Percentiles rank a stretch among this genome's conserved stretches.
Evolutionary conservation across 768 basidiomycete species (phyloP).

Genomic region (Agaricus blazei): DNA sequence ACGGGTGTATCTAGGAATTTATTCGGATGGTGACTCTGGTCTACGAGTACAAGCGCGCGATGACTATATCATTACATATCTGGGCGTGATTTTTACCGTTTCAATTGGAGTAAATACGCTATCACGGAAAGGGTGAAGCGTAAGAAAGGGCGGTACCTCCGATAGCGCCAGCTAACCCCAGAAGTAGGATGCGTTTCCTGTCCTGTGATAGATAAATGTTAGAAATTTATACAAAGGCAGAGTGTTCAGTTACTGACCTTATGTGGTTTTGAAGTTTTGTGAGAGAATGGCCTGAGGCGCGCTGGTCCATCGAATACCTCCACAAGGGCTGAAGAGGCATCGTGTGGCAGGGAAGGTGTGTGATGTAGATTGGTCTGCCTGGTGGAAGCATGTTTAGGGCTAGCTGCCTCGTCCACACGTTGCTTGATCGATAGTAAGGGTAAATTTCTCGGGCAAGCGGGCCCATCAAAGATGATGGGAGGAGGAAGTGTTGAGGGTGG

Average conservation of each 20-base stretch:
- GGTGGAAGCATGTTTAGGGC: constrained; percentile 9
- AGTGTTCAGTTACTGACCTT: constrained; percentile 11
- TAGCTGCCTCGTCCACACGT: constrained; percentile 17
- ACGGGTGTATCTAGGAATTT: background rate
- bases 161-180: constrained; percentile 15
- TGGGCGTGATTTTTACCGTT: background rate
- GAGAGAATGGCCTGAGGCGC: constrained; percentile 24
- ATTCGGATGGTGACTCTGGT: background rate
- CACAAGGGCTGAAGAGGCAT: constrained; percentile 26
- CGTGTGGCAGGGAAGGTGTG: constrained; percentile 12
- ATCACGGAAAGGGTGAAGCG: background rate
- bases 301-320: constrained; percentile 46
- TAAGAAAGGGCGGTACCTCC: constrained; percentile 17
- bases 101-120: background rate
- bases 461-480: constrained; percentile 45
- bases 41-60: constrained; percentile 1
- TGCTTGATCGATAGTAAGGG: constrained; percentile 17
- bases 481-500: constrained; percentile 33
- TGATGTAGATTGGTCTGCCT: constrained; percentile 18
- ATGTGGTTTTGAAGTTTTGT: constrained; percentile 16
- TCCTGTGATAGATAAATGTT: background rate
- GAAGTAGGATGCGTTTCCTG: constrained; percentile 1
- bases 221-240: background rate
- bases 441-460: constrained; percentile 30
- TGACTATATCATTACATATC: background rate